A percentile compares a stretch with the other conserved stretches of the same genome.
Evolutionary conservation across 495 filamentous ascomycete species (phyloP).

Genomic region (Penicillium silybi): DNA sequence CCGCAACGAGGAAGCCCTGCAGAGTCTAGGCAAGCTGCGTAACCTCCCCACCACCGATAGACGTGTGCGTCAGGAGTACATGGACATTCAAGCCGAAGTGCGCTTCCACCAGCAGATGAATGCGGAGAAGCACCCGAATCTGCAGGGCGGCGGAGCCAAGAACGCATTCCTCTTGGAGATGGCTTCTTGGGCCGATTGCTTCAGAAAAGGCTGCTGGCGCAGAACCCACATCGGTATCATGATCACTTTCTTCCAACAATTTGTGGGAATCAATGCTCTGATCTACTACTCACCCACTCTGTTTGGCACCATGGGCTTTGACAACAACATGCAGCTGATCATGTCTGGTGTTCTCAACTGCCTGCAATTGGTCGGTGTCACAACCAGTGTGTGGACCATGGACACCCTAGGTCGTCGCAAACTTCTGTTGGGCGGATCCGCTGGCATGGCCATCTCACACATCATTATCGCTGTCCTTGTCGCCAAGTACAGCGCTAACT

Average conservation of each 20-base stretch:
- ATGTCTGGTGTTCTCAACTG: conserved; percentile 59
- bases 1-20: conserved; percentile 45
- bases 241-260: conserved; percentile 57
- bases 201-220: conserved; percentile 49
- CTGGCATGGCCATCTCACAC: conserved; percentile 47
- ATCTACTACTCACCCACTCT: conserved; percentile 57
- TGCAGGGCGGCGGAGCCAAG: conserved; percentile 31
- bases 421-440: conserved; percentile 42
- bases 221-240: conserved; percentile 52
- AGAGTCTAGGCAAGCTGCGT: conserved; percentile 43
- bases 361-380: conserved; percentile 47
- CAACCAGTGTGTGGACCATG: conserved; percentile 48
- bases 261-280: conserved; percentile 47
- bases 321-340: conserved; percentile 52
- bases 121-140: conserved; percentile 41
- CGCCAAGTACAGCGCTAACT: conserved; percentile 39
- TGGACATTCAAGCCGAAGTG: conserved; percentile 50
- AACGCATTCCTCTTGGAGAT: conserved; percentile 38
- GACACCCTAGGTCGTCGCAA: conserved; percentile 45
- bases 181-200: conserved; percentile 46
- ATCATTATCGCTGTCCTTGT: conserved; percentile 50
- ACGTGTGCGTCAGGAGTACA: conserved; percentile 44
- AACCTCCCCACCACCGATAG: conserved; percentile 37
- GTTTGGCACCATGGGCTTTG: conserved; percentile 55
- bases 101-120: conserved; percentile 46